These are phyloP conservation scores for Myxozyma melibiosi DNA, from an alignment of 805 yeast genomes.

Conservation along the genomic window DNA sequence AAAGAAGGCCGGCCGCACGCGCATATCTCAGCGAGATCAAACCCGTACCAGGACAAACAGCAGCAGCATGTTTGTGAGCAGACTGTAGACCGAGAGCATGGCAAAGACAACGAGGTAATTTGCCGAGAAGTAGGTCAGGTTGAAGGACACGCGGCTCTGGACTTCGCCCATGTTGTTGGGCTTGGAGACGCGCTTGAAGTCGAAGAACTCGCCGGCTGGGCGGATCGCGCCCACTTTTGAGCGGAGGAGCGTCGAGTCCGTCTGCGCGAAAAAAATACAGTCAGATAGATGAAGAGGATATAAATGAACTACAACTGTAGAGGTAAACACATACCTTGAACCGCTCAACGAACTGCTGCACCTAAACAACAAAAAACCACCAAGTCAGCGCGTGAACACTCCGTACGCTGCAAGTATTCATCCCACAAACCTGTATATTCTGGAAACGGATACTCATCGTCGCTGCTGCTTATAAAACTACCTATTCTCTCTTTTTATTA, in stretches of 20 bases:
- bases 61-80: conserved; percentile 80
- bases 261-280: conserved; percentile 1
- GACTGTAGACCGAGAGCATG: conserved; percentile 76
- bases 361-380: conserved; percentile 9
- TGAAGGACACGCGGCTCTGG: conserved; percentile 85
- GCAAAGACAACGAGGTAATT: conserved; percentile 79
- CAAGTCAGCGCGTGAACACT: not conserved
- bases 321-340: conserved; percentile 19
- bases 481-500: no score
- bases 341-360: conserved; percentile 33
- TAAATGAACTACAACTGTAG: not conserved
- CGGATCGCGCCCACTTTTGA: conserved; percentile 47
- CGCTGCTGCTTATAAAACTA: not conserved
- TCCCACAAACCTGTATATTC: conserved; percentile 23
- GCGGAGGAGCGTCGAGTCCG: conserved; percentile 29
- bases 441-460: conserved; percentile 24
- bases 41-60: conserved; percentile 67
- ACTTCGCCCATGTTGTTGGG: conserved; percentile 88
- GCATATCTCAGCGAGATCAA: not conserved
- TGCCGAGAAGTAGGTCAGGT: conserved; percentile 82
- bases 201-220: conserved; percentile 93
- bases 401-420: no score
- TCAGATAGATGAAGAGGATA: not conserved
- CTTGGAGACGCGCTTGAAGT: conserved; percentile 82
- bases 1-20: no score